Percentiles rank a stretch among this genome's conserved stretches.
Evolutionary conservation across 1,284 basidiomycete species (phyloP).

Genomic region (Leccinum griseonigrum): DNA sequence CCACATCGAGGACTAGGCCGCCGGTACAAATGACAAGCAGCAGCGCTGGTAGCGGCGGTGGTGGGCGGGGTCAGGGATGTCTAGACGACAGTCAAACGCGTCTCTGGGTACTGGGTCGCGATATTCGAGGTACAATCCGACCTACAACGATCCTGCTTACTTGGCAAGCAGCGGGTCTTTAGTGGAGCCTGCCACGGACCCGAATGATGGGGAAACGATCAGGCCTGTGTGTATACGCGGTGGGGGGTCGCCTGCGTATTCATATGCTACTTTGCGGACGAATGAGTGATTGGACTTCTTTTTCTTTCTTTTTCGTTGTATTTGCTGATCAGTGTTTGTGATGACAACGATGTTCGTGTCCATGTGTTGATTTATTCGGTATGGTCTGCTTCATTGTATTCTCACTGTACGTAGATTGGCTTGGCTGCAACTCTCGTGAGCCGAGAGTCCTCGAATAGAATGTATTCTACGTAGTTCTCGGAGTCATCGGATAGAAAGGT

Average conservation of each 20-base stretch:
- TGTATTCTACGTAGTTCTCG: neutral
- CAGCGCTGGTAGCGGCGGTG: neutral
- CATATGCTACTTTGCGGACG: constrained; percentile 18
- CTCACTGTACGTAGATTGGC: constrained; percentile 3
- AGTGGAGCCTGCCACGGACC: constrained; percentile 24
- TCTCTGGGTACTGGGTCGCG: constrained; percentile 19
- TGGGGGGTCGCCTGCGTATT: constrained; percentile 20
- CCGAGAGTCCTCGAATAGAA: neutral
- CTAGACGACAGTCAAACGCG: constrained; percentile 11
- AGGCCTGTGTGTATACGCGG: constrained; percentile 18
- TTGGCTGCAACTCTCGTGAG: neutral
- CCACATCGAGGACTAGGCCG: neutral
- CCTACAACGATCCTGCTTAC: constrained; percentile 28
- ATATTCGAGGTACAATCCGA: constrained; percentile 23
- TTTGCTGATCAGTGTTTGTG: neutral
- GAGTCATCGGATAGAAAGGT: constrained; percentile 9
- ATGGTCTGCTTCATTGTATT: constrained; percentile 14
- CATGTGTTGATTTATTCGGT: constrained; percentile 13
- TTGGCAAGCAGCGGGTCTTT: constrained; percentile 26
- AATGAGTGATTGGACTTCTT: constrained; percentile 10
- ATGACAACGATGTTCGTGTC: constrained; percentile 1
- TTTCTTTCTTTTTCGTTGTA: neutral
- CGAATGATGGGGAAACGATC: constrained; percentile 24
- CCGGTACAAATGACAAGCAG: constrained; percentile 10
- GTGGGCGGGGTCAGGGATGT: constrained; percentile 3